Percentiles rank a stretch among this genome's conserved stretches.
Evolutionary conservation across 192 early-diverging fungal species (phyloP).

Genomic region (Entomortierella beljakovae): DNA sequence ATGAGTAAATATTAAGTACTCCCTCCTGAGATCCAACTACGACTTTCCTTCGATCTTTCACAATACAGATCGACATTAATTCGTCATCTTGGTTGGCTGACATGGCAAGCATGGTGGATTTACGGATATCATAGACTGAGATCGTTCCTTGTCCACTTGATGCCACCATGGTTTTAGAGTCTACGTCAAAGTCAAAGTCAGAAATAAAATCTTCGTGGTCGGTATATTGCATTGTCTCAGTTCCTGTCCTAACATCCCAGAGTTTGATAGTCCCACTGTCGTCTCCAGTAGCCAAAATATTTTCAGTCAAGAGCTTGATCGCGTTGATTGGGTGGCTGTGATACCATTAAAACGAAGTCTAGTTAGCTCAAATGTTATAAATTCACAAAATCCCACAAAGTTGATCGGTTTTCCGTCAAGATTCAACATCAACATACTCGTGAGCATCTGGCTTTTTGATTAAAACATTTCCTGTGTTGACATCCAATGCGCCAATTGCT

Average conservation of each 20-base stretch:
- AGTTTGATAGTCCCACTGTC: slow-evolving; percentile 92
- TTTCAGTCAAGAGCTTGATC: slow-evolving; percentile 76
- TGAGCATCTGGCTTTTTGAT: slow-evolving; percentile 85
- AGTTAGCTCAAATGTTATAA: no score
- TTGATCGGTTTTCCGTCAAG: no score
- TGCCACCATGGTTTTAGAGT: slow-evolving; percentile 84
- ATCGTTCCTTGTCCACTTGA: slow-evolving; percentile 91
- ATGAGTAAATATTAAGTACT: slow-evolving; percentile 87
- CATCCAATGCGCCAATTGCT: slow-evolving; percentile 83
- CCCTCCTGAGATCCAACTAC: slow-evolving; percentile 94
- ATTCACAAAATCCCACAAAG: no score
- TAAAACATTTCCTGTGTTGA: slow-evolving; percentile 77
- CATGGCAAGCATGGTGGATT: slow-evolving; percentile 83
- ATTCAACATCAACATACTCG: slow-evolving; percentile 80
- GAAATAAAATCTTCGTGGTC: slow-evolving; percentile 96
- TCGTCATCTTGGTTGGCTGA: slow-evolving; percentile 98
- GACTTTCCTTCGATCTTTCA: slow-evolving; percentile 84
- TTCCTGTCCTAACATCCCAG: slow-evolving; percentile 90
- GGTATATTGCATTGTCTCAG: slow-evolving; percentile 78
- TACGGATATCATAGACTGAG: slow-evolving; percentile 92
- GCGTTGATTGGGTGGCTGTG: slow-evolving; percentile 83
- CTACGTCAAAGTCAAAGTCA: slow-evolving; percentile 77
- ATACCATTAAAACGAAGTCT: not conserved
- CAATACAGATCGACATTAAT: slow-evolving; percentile 82
- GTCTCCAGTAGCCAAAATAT: slow-evolving; percentile 91